Conservation (phyloP, 2,329 filamentous ascomycete genomes). For the Colletotrichum scovillei region DNA sequence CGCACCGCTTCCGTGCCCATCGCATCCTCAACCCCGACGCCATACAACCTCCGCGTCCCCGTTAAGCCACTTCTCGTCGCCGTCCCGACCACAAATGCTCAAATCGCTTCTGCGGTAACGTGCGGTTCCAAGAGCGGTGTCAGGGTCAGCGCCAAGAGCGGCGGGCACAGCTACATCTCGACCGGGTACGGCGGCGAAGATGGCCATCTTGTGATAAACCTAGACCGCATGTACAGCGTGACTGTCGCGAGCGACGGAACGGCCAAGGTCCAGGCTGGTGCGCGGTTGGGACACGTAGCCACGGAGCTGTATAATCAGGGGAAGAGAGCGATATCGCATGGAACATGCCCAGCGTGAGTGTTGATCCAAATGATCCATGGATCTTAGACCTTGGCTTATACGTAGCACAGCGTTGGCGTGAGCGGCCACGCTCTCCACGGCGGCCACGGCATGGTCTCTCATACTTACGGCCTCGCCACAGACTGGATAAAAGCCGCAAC, state of each 20-base stretch:
- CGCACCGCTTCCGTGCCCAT: constrained; percentile 38
- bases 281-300: constrained; percentile 60
- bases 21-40: constrained; percentile 31
- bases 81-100: constrained; percentile 51
- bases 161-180: constrained; percentile 63
- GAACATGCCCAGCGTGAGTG: constrained; percentile 62
- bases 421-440: constrained; percentile 54
- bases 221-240: constrained; percentile 58
- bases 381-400: not conserved
- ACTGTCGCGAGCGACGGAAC: constrained; percentile 51
- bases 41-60: constrained; percentile 47
- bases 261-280: constrained; percentile 59
- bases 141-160: constrained; percentile 61
- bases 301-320: constrained; percentile 51
- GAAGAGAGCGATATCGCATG: constrained; percentile 57
- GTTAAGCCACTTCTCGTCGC: constrained; percentile 57
- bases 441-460: constrained; percentile 49
- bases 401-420: constrained; percentile 51
- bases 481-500: constrained; percentile 49
- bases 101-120: constrained; percentile 57
- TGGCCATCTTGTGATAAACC: constrained; percentile 59
- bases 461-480: constrained; percentile 42
- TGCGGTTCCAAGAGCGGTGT: constrained; percentile 54
- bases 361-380: not conserved
- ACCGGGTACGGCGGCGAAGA: constrained; percentile 60